Conservation (phyloP, 495 filamentous ascomycete genomes). For the Lasiosphaeria miniovina region DNA sequence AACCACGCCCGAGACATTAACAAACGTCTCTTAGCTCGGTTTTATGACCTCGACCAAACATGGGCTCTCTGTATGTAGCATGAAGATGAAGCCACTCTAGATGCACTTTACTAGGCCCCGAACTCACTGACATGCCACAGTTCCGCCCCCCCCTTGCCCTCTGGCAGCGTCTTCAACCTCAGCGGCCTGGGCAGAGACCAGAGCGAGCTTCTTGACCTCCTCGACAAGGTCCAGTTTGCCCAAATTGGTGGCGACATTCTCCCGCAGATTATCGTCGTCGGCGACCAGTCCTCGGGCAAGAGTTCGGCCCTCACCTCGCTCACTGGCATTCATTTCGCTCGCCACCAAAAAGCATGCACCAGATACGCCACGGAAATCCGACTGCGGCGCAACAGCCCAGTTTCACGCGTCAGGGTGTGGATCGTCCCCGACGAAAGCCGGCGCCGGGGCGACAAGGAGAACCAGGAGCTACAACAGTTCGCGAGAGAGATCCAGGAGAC, state of each 20-base stretch:
- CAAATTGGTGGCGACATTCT: slow-evolving; percentile 24
- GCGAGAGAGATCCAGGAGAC: not conserved
- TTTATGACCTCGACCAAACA: too few species aligned
- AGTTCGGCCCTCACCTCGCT: slow-evolving; percentile 66
- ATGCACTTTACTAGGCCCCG: too few species aligned
- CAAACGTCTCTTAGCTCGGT: too few species aligned
- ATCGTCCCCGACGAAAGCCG: not conserved
- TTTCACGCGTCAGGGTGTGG: not conserved
- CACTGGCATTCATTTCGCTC: slow-evolving; percentile 60
- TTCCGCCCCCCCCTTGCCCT: too few species aligned
- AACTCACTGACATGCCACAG: too few species aligned
- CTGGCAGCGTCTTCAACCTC: not conserved
- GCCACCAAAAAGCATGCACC: slow-evolving; percentile 56
- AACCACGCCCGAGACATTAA: too few species aligned
- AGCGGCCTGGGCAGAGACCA: not conserved
- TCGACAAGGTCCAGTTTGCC: not conserved
- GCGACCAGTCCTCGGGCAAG: slow-evolving; percentile 63
- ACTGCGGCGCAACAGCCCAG: slow-evolving; percentile 35
- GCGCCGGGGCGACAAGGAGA: not conserved
- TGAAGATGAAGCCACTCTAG: too few species aligned
- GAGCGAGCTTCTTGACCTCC: not conserved
- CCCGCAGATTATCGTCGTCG: slow-evolving; percentile 64
- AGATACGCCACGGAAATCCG: slow-evolving; percentile 60
- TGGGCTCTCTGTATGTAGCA: too few species aligned
- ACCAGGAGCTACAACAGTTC: slow-evolving; percentile 11